Evolutionary conservation across 1,284 basidiomycete species (phyloP).

Genomic region (Ceratobasidium sp.): DNA sequence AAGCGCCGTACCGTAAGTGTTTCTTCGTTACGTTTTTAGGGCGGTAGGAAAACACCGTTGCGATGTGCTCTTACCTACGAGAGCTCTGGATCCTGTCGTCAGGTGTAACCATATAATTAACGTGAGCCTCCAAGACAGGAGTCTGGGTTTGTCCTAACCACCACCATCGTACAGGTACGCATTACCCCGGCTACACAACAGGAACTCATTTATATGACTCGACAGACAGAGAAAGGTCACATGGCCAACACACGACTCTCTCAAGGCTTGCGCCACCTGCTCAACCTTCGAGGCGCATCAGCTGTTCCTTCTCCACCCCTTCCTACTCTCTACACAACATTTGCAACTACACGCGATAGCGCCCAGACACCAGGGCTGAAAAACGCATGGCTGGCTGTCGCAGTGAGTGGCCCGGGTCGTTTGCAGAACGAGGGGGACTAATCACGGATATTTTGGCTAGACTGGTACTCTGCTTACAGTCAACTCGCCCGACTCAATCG

Average conservation of each 20-base stretch:
- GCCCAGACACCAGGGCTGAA: slow-evolving; percentile 20
- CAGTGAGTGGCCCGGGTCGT: slow-evolving; percentile 58
- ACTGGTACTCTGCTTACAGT: slow-evolving; percentile 83
- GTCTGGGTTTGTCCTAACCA: background rate
- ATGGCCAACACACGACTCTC: slow-evolving; percentile 30
- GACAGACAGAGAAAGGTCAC: background rate
- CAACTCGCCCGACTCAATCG: slow-evolving; percentile 81
- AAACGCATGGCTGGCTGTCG: slow-evolving; percentile 74
- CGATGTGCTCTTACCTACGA: background rate
- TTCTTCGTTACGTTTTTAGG: background rate
- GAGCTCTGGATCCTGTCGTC: background rate
- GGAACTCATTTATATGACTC: background rate
- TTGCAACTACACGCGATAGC: slow-evolving; percentile 24
- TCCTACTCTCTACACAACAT: slow-evolving; percentile 11
- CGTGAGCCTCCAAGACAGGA: background rate
- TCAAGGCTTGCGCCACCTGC: slow-evolving; percentile 32
- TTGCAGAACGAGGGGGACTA: slow-evolving; percentile 26
- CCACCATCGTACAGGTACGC: slow-evolving; percentile 9
- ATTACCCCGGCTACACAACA: background rate
- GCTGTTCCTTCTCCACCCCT: slow-evolving; percentile 33
- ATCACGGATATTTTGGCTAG: slow-evolving; percentile 53
- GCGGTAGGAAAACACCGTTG: background rate
- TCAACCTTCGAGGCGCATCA: slow-evolving; percentile 37
- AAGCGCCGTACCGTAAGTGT: no score
- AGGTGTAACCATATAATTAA: background rate